Conservation (phyloP, 768 basidiomycete species). For the Tephrocybe sp. region DNA sequence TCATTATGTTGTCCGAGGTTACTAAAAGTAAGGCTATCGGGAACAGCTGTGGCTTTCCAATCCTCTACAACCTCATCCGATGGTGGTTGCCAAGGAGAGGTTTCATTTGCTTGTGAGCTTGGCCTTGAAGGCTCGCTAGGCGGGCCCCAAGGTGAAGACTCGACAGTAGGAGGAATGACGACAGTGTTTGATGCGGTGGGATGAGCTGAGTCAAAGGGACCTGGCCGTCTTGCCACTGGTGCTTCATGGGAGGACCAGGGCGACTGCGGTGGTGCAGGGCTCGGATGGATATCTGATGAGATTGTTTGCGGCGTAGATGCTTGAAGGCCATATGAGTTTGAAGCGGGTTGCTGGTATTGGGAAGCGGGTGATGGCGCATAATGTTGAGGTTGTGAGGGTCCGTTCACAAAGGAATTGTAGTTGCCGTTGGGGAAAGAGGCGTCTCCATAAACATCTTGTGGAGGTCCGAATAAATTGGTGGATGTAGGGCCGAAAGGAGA, state of each 20-base stretch:
- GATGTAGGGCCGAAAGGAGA: constrained; percentile 16
- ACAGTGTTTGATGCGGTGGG: constrained; percentile 38
- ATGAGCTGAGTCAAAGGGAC: constrained; percentile 42
- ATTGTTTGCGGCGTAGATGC: constrained; percentile 13
- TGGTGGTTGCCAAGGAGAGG: constrained; percentile 55
- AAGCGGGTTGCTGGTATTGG: constrained; percentile 8
- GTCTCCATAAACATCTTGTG: constrained; percentile 12
- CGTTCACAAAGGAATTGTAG: constrained; percentile 10
- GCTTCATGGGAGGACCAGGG: constrained; percentile 35
- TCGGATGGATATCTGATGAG: constrained; percentile 15
- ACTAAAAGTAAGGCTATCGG: constrained; percentile 52
- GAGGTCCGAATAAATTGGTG: constrained; percentile 8
- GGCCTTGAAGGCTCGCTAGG: constrained; percentile 23
- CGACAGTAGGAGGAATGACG: constrained; percentile 20
- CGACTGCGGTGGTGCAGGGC: constrained; percentile 25
- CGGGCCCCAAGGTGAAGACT: constrained; percentile 37
- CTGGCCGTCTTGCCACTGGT: constrained; percentile 28
- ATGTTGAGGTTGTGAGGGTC: constrained; percentile 15
- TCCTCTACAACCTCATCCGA: constrained; percentile 45
- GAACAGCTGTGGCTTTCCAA: constrained; percentile 41
- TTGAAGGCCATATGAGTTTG: constrained; percentile 14
- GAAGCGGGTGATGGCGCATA: constrained; percentile 13
- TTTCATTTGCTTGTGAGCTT: constrained; percentile 31
- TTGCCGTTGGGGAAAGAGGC: constrained; percentile 10
- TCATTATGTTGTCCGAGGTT: constrained; percentile 61